Base-by-base conservation (phyloP, 371 early-diverging fungal genomes). In the Circinella umbellata region DNA sequence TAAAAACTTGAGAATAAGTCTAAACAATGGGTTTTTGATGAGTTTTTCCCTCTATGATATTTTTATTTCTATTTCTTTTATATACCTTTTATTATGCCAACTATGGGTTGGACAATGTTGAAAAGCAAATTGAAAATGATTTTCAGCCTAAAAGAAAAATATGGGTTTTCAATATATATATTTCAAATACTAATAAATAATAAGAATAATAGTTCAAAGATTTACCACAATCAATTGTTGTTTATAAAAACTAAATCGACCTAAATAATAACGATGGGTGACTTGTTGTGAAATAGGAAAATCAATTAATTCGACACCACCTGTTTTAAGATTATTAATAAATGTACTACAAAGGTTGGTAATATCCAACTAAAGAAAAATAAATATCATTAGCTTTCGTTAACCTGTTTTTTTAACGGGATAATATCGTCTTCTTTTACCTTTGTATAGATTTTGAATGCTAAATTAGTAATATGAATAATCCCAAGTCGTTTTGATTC, bases 281-380 rank as follows among this genome's bases (percentile, higher is more conserved):
- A 89, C 87, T 71, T 86, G 89, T 48, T 89, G 80, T 14, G 80
- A 75, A 67, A 85, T 83, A 0, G 86, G 87, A 61, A 75, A 89
- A 3, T 78, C 55, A 0, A 68, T 61, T 0, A 89, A 39, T 3
- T 80, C 67, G 1, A 84, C 78, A 5, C 76, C 80, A 4, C 84
- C 84, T 6, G 75, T 82, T 3, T 74, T 69, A 15, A 89, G 79
- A n/a, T 87, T 86, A 49, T 78, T 72, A 0, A 89, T 82, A 61
- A 86, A 76, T 0, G 89, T 89, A 46, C 81, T 82, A 57, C 87
- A 85, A 63, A 89, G 71, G 13, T 80, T 67, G 14, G 77, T 70
- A 9, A 70, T 69, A 57, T 78, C 76, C 35, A 82, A 42, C 74
- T 79, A 55, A n/a, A n/a, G 6, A 27, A 27, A 1, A 27, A 27